Percentiles rank a stretch among this genome's conserved stretches.
Evolutionary conservation across 352 stramenopile species (phyloP).

Genomic region (Chrysophaeum taylorii): DNA sequence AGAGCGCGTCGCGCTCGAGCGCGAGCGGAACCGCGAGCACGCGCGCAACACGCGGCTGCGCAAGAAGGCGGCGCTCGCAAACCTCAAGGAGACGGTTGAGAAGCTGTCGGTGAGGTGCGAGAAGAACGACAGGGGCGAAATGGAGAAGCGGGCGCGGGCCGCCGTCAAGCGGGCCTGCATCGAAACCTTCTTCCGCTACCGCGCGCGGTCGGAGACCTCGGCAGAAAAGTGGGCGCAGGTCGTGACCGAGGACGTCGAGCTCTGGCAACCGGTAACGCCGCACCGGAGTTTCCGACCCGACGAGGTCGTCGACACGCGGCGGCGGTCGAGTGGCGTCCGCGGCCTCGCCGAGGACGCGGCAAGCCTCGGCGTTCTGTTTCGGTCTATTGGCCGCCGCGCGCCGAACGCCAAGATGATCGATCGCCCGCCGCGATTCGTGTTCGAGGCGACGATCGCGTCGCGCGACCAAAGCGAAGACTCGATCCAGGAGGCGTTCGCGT

Average conservation of each 20-base stretch:
- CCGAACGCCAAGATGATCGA: background rate
- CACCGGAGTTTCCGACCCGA: background rate
- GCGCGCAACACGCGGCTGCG: slow-evolving; percentile 80
- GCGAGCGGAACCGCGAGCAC: slow-evolving; percentile 84
- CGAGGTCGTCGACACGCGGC: background rate
- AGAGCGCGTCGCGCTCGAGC: too few relatives aligned
- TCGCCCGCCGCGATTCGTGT: background rate
- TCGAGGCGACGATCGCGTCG: background rate
- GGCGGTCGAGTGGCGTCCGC: background rate
- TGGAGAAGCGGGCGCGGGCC: slow-evolving; percentile 25
- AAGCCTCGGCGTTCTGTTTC: background rate
- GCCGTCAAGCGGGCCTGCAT: background rate
- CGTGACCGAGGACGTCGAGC: background rate
- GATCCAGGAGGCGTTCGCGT: background rate
- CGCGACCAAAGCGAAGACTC: background rate
- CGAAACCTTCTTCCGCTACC: background rate
- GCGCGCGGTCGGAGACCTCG: too few relatives aligned
- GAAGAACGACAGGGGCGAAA: slow-evolving; percentile 44
- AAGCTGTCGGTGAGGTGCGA: slow-evolving; percentile 56
- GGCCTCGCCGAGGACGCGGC: background rate
- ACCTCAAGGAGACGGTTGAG: slow-evolving; percentile 70
- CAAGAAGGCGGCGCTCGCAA: slow-evolving; percentile 87
- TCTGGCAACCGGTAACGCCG: background rate
- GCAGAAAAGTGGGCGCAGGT: background rate
- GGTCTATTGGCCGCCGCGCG: background rate